phyloP scores from a whole-genome alignment of 441 rosid species.

The Aquilaria agallochum region DNA sequence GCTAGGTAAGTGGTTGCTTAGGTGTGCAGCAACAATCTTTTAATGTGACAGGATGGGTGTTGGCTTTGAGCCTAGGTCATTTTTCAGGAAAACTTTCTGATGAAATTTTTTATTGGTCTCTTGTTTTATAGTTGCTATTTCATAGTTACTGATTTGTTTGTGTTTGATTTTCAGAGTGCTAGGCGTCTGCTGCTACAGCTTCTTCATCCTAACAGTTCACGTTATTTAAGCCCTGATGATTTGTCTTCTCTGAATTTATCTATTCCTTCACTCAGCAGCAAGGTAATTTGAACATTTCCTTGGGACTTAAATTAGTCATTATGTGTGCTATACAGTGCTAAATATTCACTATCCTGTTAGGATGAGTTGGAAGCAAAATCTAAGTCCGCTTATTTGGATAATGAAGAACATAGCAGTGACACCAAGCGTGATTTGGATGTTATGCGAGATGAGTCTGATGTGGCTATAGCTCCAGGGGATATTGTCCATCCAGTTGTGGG shows the following conservation, averaged over 20 bases:
- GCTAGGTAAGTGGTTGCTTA: too few species aligned
- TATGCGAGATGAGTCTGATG: conserved; percentile 20
- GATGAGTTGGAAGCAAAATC: conserved; percentile 37
- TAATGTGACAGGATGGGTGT: not conserved
- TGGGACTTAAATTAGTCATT: not conserved
- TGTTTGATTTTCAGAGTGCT: conserved; percentile 55
- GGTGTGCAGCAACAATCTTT: too few species aligned
- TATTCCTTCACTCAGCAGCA: conserved; percentile 56
- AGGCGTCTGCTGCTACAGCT: conserved; percentile 78
- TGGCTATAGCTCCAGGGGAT: conserved; percentile 27
- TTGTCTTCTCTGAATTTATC: conserved; percentile 55
- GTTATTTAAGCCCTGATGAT: conserved; percentile 77
- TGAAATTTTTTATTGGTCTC: conserved; percentile 1
- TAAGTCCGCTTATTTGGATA: conserved; percentile 28
- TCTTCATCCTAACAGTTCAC: conserved; percentile 80
- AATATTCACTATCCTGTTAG: conserved; percentile 29
- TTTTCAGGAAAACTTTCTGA: not conserved
- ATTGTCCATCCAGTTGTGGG: conserved; percentile 32
- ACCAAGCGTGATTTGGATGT: conserved; percentile 26
- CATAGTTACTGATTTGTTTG: conserved; percentile 10
- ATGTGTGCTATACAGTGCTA: not conserved
- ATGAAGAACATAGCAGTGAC: conserved; percentile 33
- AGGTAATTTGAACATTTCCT: conserved; percentile 39
- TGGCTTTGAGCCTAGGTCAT: not conserved
- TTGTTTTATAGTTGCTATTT: not conserved